Evolutionary conservation across 257 asterid genomes (phyloP).

Genomic region (Penstemon newberryi): DNA sequence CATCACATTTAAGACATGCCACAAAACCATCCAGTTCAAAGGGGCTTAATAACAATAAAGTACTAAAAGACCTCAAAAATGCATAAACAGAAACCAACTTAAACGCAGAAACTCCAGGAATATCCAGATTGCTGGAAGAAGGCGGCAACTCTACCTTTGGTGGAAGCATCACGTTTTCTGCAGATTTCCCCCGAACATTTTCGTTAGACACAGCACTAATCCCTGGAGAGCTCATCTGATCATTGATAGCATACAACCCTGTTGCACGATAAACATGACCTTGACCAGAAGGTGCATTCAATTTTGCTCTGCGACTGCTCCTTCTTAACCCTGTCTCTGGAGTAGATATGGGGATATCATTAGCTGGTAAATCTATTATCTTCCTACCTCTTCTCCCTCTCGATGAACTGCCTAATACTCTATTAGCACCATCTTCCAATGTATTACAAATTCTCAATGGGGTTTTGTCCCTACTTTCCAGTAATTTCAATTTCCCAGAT

Average conservation of each 20-base stretch:
- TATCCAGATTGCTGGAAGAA: conserved; percentile 57
- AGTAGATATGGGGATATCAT: conserved; percentile 32
- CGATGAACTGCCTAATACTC: conserved; percentile 30
- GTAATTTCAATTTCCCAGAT: conserved; percentile 24
- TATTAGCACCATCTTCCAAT: conserved; percentile 29
- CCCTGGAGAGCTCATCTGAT: conserved; percentile 54
- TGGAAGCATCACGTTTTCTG: conserved; percentile 39
- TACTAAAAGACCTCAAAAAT: conserved; percentile 89
- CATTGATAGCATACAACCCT: conserved; percentile 35
- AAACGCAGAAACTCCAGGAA: conserved; percentile 56
- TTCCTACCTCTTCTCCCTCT: conserved; percentile 58
- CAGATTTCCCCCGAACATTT: conserved; percentile 33
- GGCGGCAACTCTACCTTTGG: conserved; percentile 72
- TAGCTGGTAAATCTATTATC: conserved; percentile 38
- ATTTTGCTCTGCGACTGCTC: conserved; percentile 42
- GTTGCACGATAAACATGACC: conserved; percentile 36
- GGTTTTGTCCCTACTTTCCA: conserved; percentile 31
- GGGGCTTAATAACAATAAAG: conserved; percentile 18
- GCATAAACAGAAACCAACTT: conserved; percentile 73
- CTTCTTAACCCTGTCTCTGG: conserved; percentile 43
- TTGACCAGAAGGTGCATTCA: conserved; percentile 35
- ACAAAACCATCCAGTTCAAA: conserved; percentile 73
- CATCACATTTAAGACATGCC: conserved; percentile 55
- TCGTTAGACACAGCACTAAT: conserved; percentile 56
- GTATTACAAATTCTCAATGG: conserved; percentile 21